A percentile compares a stretch with the other conserved stretches of the same genome.
phyloP scores from a whole-genome alignment of 805 yeast species.

The Cyberlindnera misumaiensis region DNA sequence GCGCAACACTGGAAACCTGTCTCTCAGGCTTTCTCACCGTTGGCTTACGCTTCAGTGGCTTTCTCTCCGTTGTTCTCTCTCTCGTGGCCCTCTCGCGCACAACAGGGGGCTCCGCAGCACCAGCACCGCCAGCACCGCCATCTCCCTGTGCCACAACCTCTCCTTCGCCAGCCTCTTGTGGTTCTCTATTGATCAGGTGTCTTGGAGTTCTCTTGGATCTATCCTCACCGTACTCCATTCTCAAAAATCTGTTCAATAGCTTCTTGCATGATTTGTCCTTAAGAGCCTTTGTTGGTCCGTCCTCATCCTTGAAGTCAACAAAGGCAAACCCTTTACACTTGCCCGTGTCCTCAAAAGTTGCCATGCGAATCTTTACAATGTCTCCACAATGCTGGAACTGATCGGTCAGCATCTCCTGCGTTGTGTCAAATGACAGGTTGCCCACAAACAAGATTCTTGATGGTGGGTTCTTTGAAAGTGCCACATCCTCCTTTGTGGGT shows the following conservation, averaged over 20 bases:
- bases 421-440: slow-evolving; percentile 86
- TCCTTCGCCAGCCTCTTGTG: not conserved
- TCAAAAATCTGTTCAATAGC: slow-evolving; percentile 64
- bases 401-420: slow-evolving; percentile 66
- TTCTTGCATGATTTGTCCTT: slow-evolving; percentile 60
- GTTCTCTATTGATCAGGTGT: slow-evolving; percentile 3
- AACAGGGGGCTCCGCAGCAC: not conserved
- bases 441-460: slow-evolving; percentile 88
- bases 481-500: slow-evolving; percentile 51
- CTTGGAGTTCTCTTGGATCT: slow-evolving; percentile 59
- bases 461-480: slow-evolving; percentile 72
- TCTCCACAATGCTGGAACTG: slow-evolving; percentile 92
- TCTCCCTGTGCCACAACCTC: slow-evolving; percentile 2
- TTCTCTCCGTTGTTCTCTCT: slow-evolving; percentile 13
- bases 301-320: slow-evolving; percentile 74
- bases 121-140: no score
- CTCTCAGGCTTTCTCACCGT: slow-evolving; percentile 10
- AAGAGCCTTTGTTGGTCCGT: slow-evolving; percentile 78
- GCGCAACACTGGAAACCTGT: slow-evolving; percentile 69
- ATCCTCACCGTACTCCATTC: slow-evolving; percentile 94
- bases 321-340: slow-evolving; percentile 97
- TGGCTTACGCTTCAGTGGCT: slow-evolving; percentile 2
- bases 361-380: slow-evolving; percentile 81
- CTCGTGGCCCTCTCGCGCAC: slow-evolving; percentile 20
- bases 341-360: slow-evolving; percentile 95